A percentile compares a stretch with the other conserved stretches of the same genome.
These are phyloP conservation scores for Sclerotinia trifoliorum DNA, from an alignment of 2,329 filamentous ascomycete genomes.

Conservation along the genomic window DNA sequence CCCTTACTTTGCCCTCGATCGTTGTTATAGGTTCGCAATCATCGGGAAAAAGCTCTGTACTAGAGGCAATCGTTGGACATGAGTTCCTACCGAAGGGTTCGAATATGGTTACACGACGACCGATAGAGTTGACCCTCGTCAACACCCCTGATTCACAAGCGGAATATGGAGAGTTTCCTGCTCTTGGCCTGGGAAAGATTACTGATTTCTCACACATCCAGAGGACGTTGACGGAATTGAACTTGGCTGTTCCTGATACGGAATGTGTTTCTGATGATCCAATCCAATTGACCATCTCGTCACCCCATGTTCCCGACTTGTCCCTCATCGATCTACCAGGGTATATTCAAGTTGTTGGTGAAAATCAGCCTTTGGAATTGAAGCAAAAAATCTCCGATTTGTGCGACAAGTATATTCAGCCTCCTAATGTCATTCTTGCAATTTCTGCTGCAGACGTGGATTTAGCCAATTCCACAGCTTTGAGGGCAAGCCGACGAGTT, in stretches of 20 bases:
- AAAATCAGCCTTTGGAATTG: slow-evolving; percentile 84
- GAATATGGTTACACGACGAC: slow-evolving; percentile 96
- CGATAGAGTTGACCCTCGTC: slow-evolving; percentile 92
- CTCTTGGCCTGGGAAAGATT: slow-evolving; percentile 83
- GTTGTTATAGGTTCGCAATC: slow-evolving; percentile 99
- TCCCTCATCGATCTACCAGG: slow-evolving; percentile 95
- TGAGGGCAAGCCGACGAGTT: slow-evolving; percentile 85
- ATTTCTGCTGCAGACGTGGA: slow-evolving; percentile 98
- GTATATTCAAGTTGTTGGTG: slow-evolving; percentile 93
- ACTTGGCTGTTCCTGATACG: slow-evolving; percentile 83
- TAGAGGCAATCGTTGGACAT: slow-evolving; percentile 96
- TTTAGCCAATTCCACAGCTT: slow-evolving; percentile 89
- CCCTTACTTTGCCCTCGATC: slow-evolving; percentile 87
- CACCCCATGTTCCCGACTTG: slow-evolving; percentile 89
- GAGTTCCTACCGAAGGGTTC: slow-evolving; percentile 97
- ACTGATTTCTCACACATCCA: slow-evolving; percentile 92
- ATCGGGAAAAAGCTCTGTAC: slow-evolving; percentile 94
- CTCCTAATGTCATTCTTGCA: slow-evolving; percentile 93
- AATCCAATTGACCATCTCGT: slow-evolving; percentile 93
- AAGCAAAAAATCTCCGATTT: slow-evolving; percentile 96
- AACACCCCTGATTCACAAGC: slow-evolving; percentile 85
- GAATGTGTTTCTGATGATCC: slow-evolving; percentile 96
- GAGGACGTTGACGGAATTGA: slow-evolving; percentile 89
- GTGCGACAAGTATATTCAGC: slow-evolving; percentile 96
- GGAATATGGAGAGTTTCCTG: slow-evolving; percentile 96